Conservation (phyloP, 129 eudicot genomes). For the Glebionis coronaria region DNA sequence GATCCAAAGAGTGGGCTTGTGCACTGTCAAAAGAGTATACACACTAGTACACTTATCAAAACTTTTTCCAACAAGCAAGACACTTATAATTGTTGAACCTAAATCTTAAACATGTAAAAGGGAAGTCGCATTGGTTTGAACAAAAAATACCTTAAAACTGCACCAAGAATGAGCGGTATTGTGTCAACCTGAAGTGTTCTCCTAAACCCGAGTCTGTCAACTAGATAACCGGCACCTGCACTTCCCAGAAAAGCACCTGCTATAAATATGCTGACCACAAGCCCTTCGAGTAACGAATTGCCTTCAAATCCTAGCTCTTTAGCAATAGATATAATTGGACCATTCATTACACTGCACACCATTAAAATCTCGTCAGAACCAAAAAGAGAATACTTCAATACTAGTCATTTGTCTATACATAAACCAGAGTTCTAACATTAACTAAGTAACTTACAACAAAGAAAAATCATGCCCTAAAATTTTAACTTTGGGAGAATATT, state of each 20-base stretch:
- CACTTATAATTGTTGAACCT: not conserved
- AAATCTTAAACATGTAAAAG: constrained; percentile 3
- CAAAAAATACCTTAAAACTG: constrained; percentile 56
- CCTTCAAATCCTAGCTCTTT: constrained; percentile 87
- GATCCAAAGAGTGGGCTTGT: constrained; percentile 78
- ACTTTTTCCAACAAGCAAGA: constrained; percentile 12
- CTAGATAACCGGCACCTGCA: constrained; percentile 57
- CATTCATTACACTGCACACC: constrained; percentile 77
- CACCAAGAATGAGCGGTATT: constrained; percentile 75
- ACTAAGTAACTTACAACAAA: not conserved
- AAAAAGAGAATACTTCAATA: not conserved
- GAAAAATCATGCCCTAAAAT: constrained; percentile 2
- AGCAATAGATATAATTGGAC: constrained; percentile 73
- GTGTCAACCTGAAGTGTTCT: constrained; percentile 77
- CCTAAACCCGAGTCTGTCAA: constrained; percentile 74
- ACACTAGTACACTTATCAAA: constrained; percentile 26
- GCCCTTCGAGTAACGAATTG: constrained; percentile 76
- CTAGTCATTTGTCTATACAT: constrained; percentile 1
- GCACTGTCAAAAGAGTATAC: constrained; percentile 57
- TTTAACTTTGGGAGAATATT: not conserved
- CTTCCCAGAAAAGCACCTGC: constrained; percentile 96
- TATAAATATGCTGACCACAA: constrained; percentile 87
- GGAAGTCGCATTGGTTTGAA: not conserved
- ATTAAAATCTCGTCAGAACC: not conserved
- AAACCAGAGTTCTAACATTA: not conserved